phyloP scores from a whole-genome alignment of 2,329 filamentous ascomycete species.

The Metarhizium brunneum region DNA sequence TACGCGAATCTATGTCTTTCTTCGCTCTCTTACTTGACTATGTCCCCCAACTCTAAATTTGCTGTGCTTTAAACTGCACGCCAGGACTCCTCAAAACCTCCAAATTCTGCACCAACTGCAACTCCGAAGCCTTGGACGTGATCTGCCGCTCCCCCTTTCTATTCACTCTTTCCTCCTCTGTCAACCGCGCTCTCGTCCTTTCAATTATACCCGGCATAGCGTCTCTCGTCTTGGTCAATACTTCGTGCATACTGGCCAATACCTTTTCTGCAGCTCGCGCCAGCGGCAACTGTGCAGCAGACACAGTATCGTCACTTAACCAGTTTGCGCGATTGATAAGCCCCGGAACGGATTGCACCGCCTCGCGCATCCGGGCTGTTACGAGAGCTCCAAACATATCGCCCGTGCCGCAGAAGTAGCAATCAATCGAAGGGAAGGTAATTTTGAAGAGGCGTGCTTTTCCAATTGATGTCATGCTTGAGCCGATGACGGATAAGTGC shows the following conservation, averaged over 20 bases:
- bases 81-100: slow-evolving; percentile 57
- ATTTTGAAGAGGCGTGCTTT: slow-evolving; percentile 80
- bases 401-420: slow-evolving; percentile 92
- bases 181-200: slow-evolving; percentile 31
- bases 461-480: slow-evolving; percentile 54
- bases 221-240: slow-evolving; percentile 60
- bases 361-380: slow-evolving; percentile 79
- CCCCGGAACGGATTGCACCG: slow-evolving; percentile 39
- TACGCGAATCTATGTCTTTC: neutral
- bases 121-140: slow-evolving; percentile 76
- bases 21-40: neutral
- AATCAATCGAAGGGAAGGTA: slow-evolving; percentile 76
- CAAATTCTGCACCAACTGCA: slow-evolving; percentile 71
- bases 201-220: slow-evolving; percentile 47
- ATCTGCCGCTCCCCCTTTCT: slow-evolving; percentile 56
- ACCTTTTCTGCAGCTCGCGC: slow-evolving; percentile 80
- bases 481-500: slow-evolving; percentile 66
- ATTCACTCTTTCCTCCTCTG: slow-evolving; percentile 34
- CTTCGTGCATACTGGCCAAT: slow-evolving; percentile 82
- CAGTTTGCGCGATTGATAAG: slow-evolving; percentile 55
- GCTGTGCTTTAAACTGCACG: slow-evolving; percentile 51
- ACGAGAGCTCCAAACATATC: slow-evolving; percentile 97
- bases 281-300: slow-evolving; percentile 64
- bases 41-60: slow-evolving; percentile 19
- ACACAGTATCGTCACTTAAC: slow-evolving; percentile 66